These are phyloP conservation scores for Chloranthus sessilifolius DNA, from an alignment of 164 flowering plant genomes.

Conservation along the genomic window DNA sequence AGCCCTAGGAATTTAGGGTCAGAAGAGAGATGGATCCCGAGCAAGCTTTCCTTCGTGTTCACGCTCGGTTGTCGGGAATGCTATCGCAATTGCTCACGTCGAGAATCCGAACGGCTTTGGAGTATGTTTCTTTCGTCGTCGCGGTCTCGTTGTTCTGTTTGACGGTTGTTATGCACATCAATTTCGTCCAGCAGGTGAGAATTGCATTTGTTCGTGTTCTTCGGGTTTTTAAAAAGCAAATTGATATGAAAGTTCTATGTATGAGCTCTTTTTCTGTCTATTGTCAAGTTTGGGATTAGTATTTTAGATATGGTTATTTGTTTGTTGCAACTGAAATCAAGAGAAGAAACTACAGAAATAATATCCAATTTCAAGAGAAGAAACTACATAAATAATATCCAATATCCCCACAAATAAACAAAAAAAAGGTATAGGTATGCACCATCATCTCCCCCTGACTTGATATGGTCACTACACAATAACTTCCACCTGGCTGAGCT, in stretches of 20 bases:
- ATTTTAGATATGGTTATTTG: too few relatives aligned
- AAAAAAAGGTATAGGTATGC: too few relatives aligned
- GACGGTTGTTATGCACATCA: conserved; percentile 94
- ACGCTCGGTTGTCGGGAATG: conserved; percentile 52
- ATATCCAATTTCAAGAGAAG: too few relatives aligned
- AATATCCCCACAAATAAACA: too few relatives aligned
- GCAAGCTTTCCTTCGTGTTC: conserved; percentile 85
- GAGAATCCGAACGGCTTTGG: conserved; percentile 59
- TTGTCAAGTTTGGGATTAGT: not conserved
- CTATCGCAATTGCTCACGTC: conserved; percentile 70
- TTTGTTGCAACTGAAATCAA: too few relatives aligned
- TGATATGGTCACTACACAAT: too few relatives aligned
- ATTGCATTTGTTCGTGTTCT: not conserved
- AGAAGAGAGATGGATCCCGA: conserved; percentile 78
- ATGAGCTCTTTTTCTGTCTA: not conserved
- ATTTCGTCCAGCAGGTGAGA: conserved; percentile 82
- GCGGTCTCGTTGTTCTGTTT: conserved; percentile 71
- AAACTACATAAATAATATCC: too few relatives aligned
- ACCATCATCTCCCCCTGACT: too few relatives aligned
- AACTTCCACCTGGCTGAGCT: too few relatives aligned
- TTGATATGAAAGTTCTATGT: not conserved
- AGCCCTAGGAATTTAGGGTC: conserved; percentile 7
- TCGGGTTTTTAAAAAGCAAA: too few relatives aligned
- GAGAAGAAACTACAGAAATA: too few relatives aligned
- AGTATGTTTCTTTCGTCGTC: conserved; percentile 54